Evolutionary conservation across 176 grass and related monocot species (phyloP), one percentile per base, ranked within the genome.

Genomic region (Coix lacrymajobi): DNA sequence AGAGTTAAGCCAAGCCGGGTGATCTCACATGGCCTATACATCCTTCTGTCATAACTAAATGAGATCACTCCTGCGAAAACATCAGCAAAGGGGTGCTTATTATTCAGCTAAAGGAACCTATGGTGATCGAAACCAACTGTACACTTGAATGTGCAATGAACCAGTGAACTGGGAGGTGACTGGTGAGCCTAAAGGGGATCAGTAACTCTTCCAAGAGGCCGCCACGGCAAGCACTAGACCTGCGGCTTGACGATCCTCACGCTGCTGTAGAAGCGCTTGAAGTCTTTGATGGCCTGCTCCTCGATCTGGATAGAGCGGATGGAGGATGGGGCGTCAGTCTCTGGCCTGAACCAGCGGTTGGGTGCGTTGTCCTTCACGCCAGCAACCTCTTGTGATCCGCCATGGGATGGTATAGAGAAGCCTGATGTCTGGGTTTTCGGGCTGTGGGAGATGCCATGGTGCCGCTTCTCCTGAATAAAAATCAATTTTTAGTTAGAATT

Each of bases 281-380:
- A 92, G 79, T 99, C 96, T 81, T 99, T 99, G 34, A 99, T 99
- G 15, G 93, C 96, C 72, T 83, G 93, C 85, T 99, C 96, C 73
- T 99, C 96, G 2, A 99, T 99, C 84, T 99, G 92, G 51, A 98
- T 98, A 1, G 90, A 95, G 19, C 92, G 90, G 76, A 98, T 89
- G 10, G 90, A 98, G 33, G 92, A 98, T 7, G 93, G 90, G 37
- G 89, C 46, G 56, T 95, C 85, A 1, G 71, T 81, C 41, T 98
- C 96, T 36, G 92, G 92, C 71, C 86, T 92, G 85, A 95, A 98
- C 96, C 96, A 98, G 73, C 96, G 96, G 83, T 87, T 99, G 34
- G 93, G 93, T 45, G 89, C 28, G 1, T 74, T 89, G 28, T 93
- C 91, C 70, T 96, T 99, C 20, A 30, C 7, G 6, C 76, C 46